Evolutionary conservation across 345 rosid genomes (phyloP).

Genomic region (Citrus inodora): DNA sequence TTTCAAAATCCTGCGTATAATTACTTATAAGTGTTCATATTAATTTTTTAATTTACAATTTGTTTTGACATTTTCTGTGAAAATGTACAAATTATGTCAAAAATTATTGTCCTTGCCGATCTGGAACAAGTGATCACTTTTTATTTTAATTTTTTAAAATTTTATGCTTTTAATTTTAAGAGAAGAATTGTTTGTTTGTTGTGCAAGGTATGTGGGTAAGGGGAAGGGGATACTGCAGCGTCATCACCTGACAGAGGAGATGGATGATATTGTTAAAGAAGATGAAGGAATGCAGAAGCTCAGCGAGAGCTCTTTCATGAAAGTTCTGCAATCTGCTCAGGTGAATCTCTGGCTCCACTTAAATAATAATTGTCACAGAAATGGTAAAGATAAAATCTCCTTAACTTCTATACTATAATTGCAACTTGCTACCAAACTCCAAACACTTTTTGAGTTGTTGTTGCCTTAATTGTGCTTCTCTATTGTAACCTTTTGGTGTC

Average conservation of each 20-base stretch:
- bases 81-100: accelerated
- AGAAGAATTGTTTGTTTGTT: not conserved
- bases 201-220: conserved; percentile 37
- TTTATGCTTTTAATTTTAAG: not conserved
- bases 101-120: not conserved
- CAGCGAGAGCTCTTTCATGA: conserved; percentile 33
- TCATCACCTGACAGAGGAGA: conserved; percentile 44
- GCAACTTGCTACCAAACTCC: too few species aligned
- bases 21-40: not conserved
- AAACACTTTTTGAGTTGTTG: too few species aligned
- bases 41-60: not conserved
- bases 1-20: not conserved
- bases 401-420: too few species aligned
- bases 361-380: too few species aligned
- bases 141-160: not conserved
- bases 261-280: conserved; percentile 23
- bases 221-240: conserved; percentile 55
- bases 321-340: conserved; percentile 45
- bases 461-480: not conserved
- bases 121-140: not conserved
- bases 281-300: conserved; percentile 43
- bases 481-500: not conserved
- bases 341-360: conserved; percentile 11
- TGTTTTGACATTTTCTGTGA: not conserved
- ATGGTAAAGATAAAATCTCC: too few species aligned